Conservation (phyloP, 306 rosid species). For the Arachis hypogaea region DNA sequence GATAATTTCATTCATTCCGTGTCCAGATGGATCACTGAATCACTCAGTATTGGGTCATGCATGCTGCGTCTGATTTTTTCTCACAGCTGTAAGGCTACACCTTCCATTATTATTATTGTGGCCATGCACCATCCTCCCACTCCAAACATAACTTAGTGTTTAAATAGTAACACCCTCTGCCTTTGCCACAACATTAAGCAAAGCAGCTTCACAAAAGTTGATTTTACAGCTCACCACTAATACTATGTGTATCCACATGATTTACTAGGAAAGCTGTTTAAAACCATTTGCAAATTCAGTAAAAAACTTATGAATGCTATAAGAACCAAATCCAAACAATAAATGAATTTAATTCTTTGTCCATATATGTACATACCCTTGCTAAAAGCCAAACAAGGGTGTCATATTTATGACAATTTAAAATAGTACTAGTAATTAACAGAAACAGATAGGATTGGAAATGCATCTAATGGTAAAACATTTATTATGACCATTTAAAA, state of each 20-base stretch:
- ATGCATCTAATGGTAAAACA: neutral
- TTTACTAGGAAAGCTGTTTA: neutral
- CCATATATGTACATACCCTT: too few relatives aligned
- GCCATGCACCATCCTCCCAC: slow-evolving; percentile 15
- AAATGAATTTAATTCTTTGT: neutral
- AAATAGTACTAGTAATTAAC: too few relatives aligned
- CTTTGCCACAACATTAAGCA: slow-evolving; percentile 11
- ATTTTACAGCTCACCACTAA: slow-evolving; percentile 22
- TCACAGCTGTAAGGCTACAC: slow-evolving; percentile 16
- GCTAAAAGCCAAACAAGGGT: too few relatives aligned
- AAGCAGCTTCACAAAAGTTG: neutral
- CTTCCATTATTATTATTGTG: slow-evolving; percentile 10
- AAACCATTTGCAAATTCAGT: slow-evolving; percentile 9
- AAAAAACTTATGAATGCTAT: slow-evolving; percentile 3
- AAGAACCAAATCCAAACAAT: slow-evolving; percentile 13
- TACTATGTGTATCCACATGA: slow-evolving; percentile 8
- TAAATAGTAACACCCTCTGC: slow-evolving; percentile 6
- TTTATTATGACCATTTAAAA: slow-evolving; percentile 24
- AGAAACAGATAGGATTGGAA: too few relatives aligned
- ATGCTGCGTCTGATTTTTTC: slow-evolving; percentile 7
- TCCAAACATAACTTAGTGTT: neutral
- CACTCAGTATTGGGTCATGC: slow-evolving; percentile 11
- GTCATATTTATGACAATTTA: too few relatives aligned
- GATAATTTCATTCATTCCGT: slow-evolving; percentile 17
- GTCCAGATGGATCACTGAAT: neutral